Conservation (phyloP, 306 rosid genomes). For the Benincasa hispida region DNA sequence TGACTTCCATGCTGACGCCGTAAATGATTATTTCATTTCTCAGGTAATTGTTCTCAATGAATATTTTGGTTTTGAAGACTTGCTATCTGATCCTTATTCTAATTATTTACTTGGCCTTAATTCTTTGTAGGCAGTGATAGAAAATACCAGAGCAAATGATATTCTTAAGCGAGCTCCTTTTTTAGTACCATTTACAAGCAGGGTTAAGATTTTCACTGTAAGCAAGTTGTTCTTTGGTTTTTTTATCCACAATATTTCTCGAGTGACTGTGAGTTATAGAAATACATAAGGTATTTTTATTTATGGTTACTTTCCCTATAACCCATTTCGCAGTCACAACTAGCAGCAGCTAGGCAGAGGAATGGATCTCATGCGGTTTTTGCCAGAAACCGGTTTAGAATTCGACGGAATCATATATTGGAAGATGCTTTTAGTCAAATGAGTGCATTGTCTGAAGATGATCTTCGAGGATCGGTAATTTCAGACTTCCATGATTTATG, state of each 20-base stretch:
- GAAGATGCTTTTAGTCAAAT: conserved; percentile 94
- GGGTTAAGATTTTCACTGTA: conserved; percentile 91
- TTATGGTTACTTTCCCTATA: conserved; percentile 12
- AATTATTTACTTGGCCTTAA: neutral
- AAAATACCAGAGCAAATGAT: conserved; percentile 83
- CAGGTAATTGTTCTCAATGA: conserved; percentile 48
- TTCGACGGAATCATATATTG: conserved; percentile 77
- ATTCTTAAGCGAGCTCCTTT: conserved; percentile 89
- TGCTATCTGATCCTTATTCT: neutral
- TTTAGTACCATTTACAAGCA: conserved; percentile 94
- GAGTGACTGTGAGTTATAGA: neutral
- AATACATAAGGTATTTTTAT: conserved; percentile 1
- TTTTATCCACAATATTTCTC: neutral
- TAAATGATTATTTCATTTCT: conserved; percentile 87
- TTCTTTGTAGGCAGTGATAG: conserved; percentile 49
- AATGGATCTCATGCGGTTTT: conserved; percentile 52
- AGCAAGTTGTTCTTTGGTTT: conserved; percentile 19
- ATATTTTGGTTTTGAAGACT: conserved; percentile 3
- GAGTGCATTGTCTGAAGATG: conserved; percentile 88
- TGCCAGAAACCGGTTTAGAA: conserved; percentile 78
- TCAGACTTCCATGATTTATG: conserved; percentile 8
- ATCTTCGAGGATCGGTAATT: conserved; percentile 80
- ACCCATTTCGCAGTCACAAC: conserved; percentile 69
- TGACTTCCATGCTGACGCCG: conserved; percentile 95
- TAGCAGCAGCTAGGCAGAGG: conserved; percentile 74